Evolutionary conservation across 1,284 basidiomycete genomes (phyloP).

Genomic region (Veloboletus limbatus): DNA sequence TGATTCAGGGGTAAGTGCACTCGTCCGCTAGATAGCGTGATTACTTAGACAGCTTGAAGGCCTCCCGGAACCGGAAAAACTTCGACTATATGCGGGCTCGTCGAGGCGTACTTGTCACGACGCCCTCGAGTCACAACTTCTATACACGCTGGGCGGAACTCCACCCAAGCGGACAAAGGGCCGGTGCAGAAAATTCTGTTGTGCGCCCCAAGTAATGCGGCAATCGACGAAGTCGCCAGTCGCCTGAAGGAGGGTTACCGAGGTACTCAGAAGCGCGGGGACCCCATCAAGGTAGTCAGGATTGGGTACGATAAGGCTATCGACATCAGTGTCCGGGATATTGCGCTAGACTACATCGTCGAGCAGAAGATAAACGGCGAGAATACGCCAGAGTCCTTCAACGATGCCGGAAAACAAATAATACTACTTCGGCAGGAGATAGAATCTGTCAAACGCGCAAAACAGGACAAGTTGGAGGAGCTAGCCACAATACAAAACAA

Average conservation of each 20-base stretch:
- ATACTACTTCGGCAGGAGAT: slow-evolving; percentile 63
- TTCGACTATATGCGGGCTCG: slow-evolving; percentile 95
- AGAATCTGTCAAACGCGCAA: slow-evolving; percentile 60
- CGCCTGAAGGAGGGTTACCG: slow-evolving; percentile 81
- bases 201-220: slow-evolving; percentile 98
- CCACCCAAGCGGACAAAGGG: slow-evolving; percentile 46
- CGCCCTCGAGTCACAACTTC: slow-evolving; percentile 49
- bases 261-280: slow-evolving; percentile 51
- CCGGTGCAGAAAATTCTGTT: slow-evolving; percentile 77
- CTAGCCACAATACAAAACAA: slow-evolving; percentile 52
- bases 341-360: slow-evolving; percentile 85
- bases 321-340: slow-evolving; percentile 80
- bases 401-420: slow-evolving; percentile 57
- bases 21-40: slow-evolving; percentile 4
- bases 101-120: slow-evolving; percentile 76
- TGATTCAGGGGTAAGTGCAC: slow-evolving; percentile 88
- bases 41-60: slow-evolving; percentile 31
- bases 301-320: slow-evolving; percentile 82
- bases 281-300: slow-evolving; percentile 81
- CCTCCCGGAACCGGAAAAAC: slow-evolving; percentile 99
- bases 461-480: slow-evolving; percentile 66
- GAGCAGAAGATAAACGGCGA: slow-evolving; percentile 68
- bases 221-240: slow-evolving; percentile 94
- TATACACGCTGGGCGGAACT: slow-evolving; percentile 46
- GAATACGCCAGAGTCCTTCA: slow-evolving; percentile 38